phyloP scores from a whole-genome alignment of 768 basidiomycete genomes.

The Sistotremastrum suecicum region DNA sequence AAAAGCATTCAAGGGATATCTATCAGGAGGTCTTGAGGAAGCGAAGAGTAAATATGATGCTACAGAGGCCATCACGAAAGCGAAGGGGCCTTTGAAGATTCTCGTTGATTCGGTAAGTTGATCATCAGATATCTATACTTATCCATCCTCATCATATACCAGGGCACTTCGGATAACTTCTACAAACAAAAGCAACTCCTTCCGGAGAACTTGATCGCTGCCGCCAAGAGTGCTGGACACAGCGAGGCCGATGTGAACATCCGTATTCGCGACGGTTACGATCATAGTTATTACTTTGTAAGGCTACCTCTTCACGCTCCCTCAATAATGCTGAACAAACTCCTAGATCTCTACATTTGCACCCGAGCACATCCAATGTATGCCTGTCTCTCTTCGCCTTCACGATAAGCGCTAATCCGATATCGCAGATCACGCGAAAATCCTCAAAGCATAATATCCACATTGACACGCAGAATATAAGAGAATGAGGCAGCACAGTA shows the following conservation, averaged over 20 bases:
- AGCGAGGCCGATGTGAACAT: slow-evolving; percentile 67
- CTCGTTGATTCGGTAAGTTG: slow-evolving; percentile 71
- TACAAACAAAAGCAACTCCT: slow-evolving; percentile 77
- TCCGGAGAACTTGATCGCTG: slow-evolving; percentile 77
- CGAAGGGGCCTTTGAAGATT: slow-evolving; percentile 55
- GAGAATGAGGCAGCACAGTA: neutral
- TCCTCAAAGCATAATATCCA: slow-evolving; percentile 52
- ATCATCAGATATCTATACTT: neutral
- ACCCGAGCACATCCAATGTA: slow-evolving; percentile 80
- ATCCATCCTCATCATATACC: neutral
- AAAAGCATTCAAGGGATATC: slow-evolving; percentile 82
- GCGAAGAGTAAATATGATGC: slow-evolving; percentile 70
- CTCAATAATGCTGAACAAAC: neutral
- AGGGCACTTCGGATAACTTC: slow-evolving; percentile 77
- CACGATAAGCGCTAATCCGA: slow-evolving; percentile 12
- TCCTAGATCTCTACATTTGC: slow-evolving; percentile 78
- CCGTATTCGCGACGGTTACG: slow-evolving; percentile 69
- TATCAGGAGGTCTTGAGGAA: slow-evolving; percentile 63
- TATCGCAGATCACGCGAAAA: slow-evolving; percentile 68
- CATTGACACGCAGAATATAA: neutral
- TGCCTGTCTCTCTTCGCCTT: slow-evolving; percentile 17
- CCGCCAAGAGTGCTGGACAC: slow-evolving; percentile 59
- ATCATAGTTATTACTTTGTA: slow-evolving; percentile 85
- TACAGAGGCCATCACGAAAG: slow-evolving; percentile 58
- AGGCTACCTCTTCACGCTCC: slow-evolving; percentile 9